Conservation (phyloP, 768 basidiomycete genomes). For the Boletales sp. region DNA sequence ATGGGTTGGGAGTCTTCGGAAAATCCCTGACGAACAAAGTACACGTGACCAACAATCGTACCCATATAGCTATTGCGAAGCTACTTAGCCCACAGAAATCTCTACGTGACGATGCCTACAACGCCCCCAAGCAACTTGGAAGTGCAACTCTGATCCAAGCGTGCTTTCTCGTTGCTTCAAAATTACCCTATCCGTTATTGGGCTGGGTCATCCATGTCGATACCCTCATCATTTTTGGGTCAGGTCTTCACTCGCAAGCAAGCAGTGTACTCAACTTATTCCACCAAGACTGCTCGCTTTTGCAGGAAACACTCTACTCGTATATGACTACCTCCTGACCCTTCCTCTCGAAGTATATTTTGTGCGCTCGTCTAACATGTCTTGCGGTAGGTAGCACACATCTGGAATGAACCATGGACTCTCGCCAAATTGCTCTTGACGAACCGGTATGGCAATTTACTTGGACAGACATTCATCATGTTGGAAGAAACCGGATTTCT, state of each 20-base stretch:
- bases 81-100: no score
- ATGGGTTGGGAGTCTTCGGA: no score
- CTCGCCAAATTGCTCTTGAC: conserved; percentile 6
- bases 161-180: no score
- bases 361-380: not conserved
- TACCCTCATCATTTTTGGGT: not conserved
- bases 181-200: no score
- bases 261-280: not conserved
- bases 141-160: no score
- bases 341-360: conserved; percentile 22
- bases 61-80: no score
- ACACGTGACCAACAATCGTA: no score
- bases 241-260: not conserved
- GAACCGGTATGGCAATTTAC: conserved; percentile 14
- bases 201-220: conserved; percentile 1
- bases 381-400: conserved; percentile 8
- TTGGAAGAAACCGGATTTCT: conserved; percentile 25
- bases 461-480: conserved; percentile 16
- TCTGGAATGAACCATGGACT: conserved; percentile 16
- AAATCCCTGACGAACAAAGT: no score
- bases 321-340: conserved; percentile 27
- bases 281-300: conserved; percentile 5
- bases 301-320: conserved; percentile 21
- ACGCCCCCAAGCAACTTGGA: no score
- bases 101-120: no score